Evolutionary conservation across 257 asterid species (phyloP), one percentile per base, ranked within the genome.

Genomic region (Solanum ahanhuiri): DNA sequence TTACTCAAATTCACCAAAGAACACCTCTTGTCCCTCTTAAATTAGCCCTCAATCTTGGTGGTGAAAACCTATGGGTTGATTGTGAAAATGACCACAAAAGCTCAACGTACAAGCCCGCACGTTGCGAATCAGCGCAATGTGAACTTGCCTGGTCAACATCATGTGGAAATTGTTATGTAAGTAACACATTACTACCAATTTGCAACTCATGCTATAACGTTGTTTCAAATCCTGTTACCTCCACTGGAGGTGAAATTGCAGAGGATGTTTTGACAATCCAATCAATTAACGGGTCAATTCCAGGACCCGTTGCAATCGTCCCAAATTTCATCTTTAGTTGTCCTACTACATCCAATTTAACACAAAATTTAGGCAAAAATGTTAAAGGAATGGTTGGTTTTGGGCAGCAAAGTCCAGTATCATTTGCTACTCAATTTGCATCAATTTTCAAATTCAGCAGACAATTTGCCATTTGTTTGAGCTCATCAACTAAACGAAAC

Each of bases 311-410:
- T 17, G 87, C 70, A 17, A 23, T 41, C 1, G 69, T 83, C 25
- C 81, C 84, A 7, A 28, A 57, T 9, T 83, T 83, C 28, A 54
- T 83, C 22, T 83, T 87, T 12, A 60, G 69, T 18, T 87, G 89
- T 39, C 73, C 84, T 1, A 5, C 0, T 23, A 4, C 54, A 2
- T 66, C 76, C 15, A 64, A 31, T 63, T 64, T 86, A 17, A 6
- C 51, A 7, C 35, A 30, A 39, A 82, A 60, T 58, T 77, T 87
- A 12, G 87, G 70, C 7, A 39, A 23, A 10, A 75, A 58, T 57
- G 89, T 43, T 4, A 87, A 7, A 35, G 89, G 89, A 2, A 87
- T 83, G 89, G 82, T 86, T 25, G 85, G 89, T 17, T 86, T 83
- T 43, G 89, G 89, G 15, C 51, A 86, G 60, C 57, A 43, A 57